These are phyloP conservation scores for Rubia yunnanensis DNA, from an alignment of 257 asterid species.

Conservation along the genomic window DNA sequence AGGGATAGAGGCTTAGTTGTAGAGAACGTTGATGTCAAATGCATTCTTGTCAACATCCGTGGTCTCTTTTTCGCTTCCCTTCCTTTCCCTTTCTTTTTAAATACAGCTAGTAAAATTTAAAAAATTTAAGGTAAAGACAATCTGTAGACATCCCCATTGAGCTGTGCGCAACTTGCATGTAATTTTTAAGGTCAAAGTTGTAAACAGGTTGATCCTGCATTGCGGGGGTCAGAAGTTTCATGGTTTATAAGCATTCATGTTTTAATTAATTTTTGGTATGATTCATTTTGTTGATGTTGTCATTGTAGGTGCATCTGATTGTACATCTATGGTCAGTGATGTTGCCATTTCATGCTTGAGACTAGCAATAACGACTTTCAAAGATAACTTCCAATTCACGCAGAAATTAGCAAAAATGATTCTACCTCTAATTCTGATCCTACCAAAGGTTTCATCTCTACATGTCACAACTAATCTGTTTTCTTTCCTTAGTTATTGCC, in stretches of 20 bases:
- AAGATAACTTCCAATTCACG: conserved; percentile 40
- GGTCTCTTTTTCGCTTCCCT: no score
- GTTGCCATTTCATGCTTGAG: conserved; percentile 54
- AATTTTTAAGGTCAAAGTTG: no score
- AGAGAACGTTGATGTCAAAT: background rate
- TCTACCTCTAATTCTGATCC: conserved; percentile 63
- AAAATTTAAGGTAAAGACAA: background rate
- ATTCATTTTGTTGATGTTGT: conserved; percentile 8
- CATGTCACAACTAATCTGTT: background rate
- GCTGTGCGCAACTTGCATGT: no score
- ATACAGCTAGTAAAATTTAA: background rate
- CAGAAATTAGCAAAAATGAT: conserved; percentile 38
- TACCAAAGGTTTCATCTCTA: conserved; percentile 52
- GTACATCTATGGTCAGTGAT: conserved; percentile 27
- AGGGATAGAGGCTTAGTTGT: no score
- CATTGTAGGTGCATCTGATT: conserved; percentile 47
- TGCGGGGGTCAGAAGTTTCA: background rate
- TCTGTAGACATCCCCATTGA: background rate
- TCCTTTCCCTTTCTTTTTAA: no score
- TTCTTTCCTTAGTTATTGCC: conserved; percentile 6
- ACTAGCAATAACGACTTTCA: conserved; percentile 43
- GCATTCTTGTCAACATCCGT: no score
- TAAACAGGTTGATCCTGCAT: background rate
- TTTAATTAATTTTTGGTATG: background rate
- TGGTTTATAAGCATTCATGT: background rate